Conservation (phyloP, 2,329 filamentous ascomycete genomes). For the Aspergillus melleus region DNA sequence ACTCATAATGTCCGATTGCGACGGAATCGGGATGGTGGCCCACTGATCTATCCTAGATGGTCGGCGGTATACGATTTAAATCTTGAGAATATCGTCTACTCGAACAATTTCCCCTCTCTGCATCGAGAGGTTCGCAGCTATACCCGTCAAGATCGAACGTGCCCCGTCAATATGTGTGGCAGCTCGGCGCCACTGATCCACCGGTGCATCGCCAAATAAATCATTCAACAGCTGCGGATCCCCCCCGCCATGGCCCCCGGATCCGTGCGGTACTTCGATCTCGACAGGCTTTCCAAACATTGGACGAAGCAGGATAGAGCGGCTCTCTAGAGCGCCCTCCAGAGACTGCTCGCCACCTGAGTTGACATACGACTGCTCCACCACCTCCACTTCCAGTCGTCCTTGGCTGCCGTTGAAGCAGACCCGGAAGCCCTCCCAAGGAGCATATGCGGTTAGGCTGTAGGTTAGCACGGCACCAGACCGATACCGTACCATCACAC, state of each 20-base stretch:
- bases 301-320: conserved; percentile 46
- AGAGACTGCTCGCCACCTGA: conserved; percentile 58
- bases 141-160: conserved; percentile 59
- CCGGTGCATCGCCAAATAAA: conserved; percentile 51
- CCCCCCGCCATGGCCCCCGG: conserved; percentile 61
- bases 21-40: too few species aligned
- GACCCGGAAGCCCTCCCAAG: conserved; percentile 45
- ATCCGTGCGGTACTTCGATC: conserved; percentile 52
- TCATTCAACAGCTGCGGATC: conserved; percentile 59
- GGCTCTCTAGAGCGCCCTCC: conserved; percentile 28
- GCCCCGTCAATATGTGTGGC: conserved; percentile 62
- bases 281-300: conserved; percentile 59
- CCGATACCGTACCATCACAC: conserved; percentile 57
- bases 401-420: conserved; percentile 53
- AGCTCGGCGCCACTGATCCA: conserved; percentile 55
- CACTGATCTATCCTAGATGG: too few species aligned
- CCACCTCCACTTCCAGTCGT: conserved; percentile 60
- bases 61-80: neutral
- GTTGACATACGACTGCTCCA: conserved; percentile 59
- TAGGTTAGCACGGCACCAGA: conserved; percentile 61
- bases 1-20: too few species aligned
- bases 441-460: conserved; percentile 56
- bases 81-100: conserved; percentile 48
- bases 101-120: conserved; percentile 58
- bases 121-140: conserved; percentile 60